phyloP scores from a whole-genome alignment of 78 protist genomes.

The Reticulomyxa filosa region DNA sequence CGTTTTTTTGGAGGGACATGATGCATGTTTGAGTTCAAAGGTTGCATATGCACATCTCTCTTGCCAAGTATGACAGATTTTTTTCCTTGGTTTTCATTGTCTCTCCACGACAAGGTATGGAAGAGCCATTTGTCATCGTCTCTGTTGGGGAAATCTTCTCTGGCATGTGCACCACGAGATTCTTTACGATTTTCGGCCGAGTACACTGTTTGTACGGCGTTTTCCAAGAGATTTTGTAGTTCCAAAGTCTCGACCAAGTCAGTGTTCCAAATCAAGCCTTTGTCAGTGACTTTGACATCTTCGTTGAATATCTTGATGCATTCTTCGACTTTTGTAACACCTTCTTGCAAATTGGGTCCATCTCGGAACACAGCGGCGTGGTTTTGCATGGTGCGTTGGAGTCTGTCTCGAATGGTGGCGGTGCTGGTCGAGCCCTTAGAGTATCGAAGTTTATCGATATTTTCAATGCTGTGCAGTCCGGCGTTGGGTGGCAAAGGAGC shows the following conservation, averaged over 20 bases:
- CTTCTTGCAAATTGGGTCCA: conserved; percentile 39
- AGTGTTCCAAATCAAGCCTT: conserved; percentile 59
- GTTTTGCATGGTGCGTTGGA: conserved; percentile 27
- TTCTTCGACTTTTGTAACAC: conserved; percentile 43
- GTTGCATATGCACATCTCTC: no score
- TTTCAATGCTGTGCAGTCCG: conserved; percentile 62
- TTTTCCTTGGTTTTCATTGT: no score
- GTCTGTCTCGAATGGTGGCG: conserved; percentile 51
- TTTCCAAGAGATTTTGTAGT: conserved; percentile 77
- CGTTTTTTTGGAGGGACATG: no score
- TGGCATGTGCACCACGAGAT: conserved; percentile 94
- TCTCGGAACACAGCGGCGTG: conserved; percentile 71
- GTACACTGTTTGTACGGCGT: conserved; percentile 54
- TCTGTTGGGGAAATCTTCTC: conserved; percentile 77
- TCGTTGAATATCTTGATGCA: conserved; percentile 20
- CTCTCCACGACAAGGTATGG: neutral
- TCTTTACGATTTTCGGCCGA: conserved; percentile 85
- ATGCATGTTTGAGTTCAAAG: no score
- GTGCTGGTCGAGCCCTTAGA: conserved; percentile 26
- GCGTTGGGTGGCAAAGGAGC: conserved; percentile 35
- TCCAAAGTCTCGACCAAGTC: conserved; percentile 87
- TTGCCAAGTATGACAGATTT: no score
- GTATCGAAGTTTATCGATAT: conserved; percentile 57
- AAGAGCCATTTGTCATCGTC: neutral
- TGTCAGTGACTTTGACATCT: conserved; percentile 41